Evolutionary conservation across 2,329 filamentous ascomycete genomes (phyloP).

Genomic region (Lecanosticta acicola): DNA sequence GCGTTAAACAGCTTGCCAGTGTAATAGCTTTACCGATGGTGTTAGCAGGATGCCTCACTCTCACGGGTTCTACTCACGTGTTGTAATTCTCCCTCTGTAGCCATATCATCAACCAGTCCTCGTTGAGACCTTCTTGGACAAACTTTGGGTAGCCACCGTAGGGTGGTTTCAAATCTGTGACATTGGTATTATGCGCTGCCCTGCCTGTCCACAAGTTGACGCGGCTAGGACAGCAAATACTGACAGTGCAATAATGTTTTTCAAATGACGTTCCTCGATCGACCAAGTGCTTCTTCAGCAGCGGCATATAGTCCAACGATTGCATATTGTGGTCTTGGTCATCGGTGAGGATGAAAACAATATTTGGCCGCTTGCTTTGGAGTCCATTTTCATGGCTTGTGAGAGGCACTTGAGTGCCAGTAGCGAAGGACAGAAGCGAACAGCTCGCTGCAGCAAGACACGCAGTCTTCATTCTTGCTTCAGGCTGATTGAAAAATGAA

Average conservation of each 20-base stretch:
- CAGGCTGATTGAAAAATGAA: too few relatives aligned
- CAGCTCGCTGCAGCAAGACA: too few relatives aligned
- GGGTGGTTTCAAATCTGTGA: constrained; percentile 53
- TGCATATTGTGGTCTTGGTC: constrained; percentile 59
- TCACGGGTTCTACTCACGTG: too few relatives aligned
- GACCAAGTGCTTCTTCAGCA: constrained; percentile 48
- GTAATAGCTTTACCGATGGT: too few relatives aligned
- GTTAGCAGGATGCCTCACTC: too few relatives aligned
- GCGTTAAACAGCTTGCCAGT: constrained; percentile 65
- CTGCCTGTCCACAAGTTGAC: constrained; percentile 61
- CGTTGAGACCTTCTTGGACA: constrained; percentile 57
- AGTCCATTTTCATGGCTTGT: too few relatives aligned
- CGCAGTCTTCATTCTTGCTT: too few relatives aligned
- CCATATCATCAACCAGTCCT: constrained; percentile 65
- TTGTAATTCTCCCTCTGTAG: constrained; percentile 61
- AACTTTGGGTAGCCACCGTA: constrained; percentile 63
- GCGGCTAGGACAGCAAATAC: constrained; percentile 61
- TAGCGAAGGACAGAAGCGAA: too few relatives aligned
- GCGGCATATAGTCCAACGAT: constrained; percentile 56
- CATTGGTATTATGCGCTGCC: constrained; percentile 64
- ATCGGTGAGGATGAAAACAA: constrained; percentile 62
- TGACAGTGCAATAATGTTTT: constrained; percentile 60
- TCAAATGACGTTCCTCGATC: constrained; percentile 46
- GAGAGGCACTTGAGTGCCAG: too few relatives aligned
- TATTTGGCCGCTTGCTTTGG: constrained; percentile 47